These are phyloP conservation scores for Citrus glauca DNA, from an alignment of 345 rosid genomes.

Conservation along the genomic window DNA sequence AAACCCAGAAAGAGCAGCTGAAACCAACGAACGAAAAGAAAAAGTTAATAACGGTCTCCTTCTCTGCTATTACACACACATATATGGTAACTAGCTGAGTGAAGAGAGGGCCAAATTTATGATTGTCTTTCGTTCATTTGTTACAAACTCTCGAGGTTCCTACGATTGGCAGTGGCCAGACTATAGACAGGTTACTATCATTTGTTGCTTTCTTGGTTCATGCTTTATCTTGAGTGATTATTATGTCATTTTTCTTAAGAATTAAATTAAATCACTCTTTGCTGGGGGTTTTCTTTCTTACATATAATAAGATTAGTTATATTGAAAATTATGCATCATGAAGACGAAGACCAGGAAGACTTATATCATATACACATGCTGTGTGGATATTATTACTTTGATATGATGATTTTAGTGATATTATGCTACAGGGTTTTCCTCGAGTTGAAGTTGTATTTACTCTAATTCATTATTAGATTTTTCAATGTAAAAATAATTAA, in stretches of 20 bases:
- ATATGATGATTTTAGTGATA: too few relatives aligned
- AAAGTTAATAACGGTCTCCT: neutral
- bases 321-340: neutral
- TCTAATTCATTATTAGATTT: too few relatives aligned
- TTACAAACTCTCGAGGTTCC: constrained; percentile 2
- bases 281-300: neutral
- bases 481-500: too few relatives aligned
- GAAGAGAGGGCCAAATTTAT: neutral
- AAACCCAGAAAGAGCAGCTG: constrained; percentile 85
- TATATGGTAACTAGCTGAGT: neutral
- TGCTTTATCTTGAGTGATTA: too few relatives aligned
- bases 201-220: constrained; percentile 1
- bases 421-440: too few relatives aligned
- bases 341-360: neutral
- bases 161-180: neutral
- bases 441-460: too few relatives aligned
- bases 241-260: neutral
- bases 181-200: neutral
- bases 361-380: too few relatives aligned
- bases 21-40: neutral
- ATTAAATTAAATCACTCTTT: too few relatives aligned
- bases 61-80: neutral
- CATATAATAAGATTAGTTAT: neutral
- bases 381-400: too few relatives aligned
- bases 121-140: neutral